phyloP scores from a whole-genome alignment of 2,329 filamentous ascomycete genomes.

The Ophiostoma triangulosporum region DNA sequence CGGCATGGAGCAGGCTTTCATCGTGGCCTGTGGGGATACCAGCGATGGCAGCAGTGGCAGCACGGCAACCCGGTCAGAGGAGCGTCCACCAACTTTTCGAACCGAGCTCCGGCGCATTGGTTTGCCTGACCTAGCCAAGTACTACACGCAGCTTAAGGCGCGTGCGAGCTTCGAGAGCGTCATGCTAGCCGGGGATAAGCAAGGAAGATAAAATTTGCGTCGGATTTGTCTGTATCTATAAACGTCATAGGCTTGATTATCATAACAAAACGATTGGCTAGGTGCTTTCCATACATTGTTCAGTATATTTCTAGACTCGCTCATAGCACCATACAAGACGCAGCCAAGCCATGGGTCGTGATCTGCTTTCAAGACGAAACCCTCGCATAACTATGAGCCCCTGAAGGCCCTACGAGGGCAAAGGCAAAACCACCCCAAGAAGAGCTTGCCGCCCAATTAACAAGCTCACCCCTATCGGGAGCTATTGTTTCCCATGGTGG shows the following conservation, averaged over 20 bases:
- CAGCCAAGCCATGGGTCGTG: no score
- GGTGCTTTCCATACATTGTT: no score
- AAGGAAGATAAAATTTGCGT: background rate
- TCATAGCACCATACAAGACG: no score
- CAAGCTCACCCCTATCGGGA: conserved; percentile 23
- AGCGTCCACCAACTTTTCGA: conserved; percentile 15
- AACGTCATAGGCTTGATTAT: background rate
- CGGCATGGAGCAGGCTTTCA: conserved; percentile 26
- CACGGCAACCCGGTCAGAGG: background rate
- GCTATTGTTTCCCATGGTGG: background rate
- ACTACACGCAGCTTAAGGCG: conserved; percentile 20
- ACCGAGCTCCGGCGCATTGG: conserved; percentile 13
- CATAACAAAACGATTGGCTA: background rate
- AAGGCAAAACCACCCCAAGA: conserved; percentile 33
- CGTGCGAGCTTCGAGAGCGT: conserved; percentile 1
- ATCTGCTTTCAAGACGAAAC: no score
- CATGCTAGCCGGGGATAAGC: background rate
- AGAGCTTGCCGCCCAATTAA: conserved; percentile 34
- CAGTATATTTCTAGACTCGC: no score
- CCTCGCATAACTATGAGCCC: no score
- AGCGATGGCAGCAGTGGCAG: conserved; percentile 9
- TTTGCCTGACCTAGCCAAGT: conserved; percentile 21
- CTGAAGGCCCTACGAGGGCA: background rate
- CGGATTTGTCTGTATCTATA: background rate
- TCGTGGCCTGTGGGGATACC: conserved; percentile 1